Evolutionary conservation across 2,329 filamentous ascomycete species (phyloP), one percentile per base, ranked within the genome.

Genomic region (Pseudogymnoascus sp.): DNA sequence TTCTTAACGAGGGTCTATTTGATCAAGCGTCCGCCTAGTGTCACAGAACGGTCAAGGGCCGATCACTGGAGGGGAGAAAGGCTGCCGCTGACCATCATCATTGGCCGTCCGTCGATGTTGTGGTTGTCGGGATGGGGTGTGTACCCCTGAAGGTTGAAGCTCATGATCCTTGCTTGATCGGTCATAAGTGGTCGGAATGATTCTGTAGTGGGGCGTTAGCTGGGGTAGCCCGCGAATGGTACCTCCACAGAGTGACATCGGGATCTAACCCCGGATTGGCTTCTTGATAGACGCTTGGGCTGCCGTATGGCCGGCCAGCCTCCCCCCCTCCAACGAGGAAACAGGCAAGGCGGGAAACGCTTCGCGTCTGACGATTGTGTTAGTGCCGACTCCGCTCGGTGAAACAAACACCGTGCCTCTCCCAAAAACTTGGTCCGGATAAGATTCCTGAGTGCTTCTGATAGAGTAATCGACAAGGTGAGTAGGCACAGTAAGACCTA

Each of bases 1-100:
- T 56, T 56, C 50, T 56, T 56, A 56, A 56, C n/a, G 50, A 56
- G 50, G 50, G 50, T 56, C 28, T 56, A 56, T 56, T 33, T 56
- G 50, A 28, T 33, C 50, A 56, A 56, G 50, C 50, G 50, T 33
- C n/a, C 50, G 14, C 50, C 50, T 18, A 56, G 50, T 56, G 50
- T 56, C 50, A 11, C 50, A 56, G 50, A 56, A 56, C 50, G 28
- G 50, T 56, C 50, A 33, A 56, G 50, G 50, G 50, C 16, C 50
- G 50, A 56, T 56, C 28, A 56, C 50, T 33, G 50, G 28, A 56
- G 50, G 50, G 28, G 28, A 33, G 11, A 12, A 56, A 33, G 10
- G 10, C n/a, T 10, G 50, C 50, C 4, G 33, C n/a, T 56, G 50
- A 18, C 10, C n/a, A 56, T 5, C 16, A 14, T 56, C 50, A 56